Conservation (phyloP, 2,329 filamentous ascomycete genomes). For the Sporothrix brunneoviolacea region DNA sequence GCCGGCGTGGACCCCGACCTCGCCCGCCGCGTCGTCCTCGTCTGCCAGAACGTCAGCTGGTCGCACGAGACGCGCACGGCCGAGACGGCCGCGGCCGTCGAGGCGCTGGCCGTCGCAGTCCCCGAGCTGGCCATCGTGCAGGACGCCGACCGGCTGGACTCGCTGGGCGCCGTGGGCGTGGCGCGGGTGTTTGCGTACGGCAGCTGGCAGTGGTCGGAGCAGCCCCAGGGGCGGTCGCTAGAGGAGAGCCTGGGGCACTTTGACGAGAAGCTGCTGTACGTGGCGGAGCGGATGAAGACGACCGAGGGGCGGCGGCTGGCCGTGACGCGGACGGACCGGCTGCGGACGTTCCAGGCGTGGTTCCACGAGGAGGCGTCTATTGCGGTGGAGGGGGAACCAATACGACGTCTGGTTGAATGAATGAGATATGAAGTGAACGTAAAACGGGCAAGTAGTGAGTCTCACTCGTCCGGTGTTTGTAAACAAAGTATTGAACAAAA, state of each 20-base stretch:
- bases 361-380: constrained; percentile 44
- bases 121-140: constrained; percentile 82
- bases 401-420: too few species aligned
- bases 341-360: constrained; percentile 50
- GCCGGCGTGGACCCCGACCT: constrained; percentile 61
- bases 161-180: constrained; percentile 80
- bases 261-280: constrained; percentile 62
- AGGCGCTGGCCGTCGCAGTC: constrained; percentile 53
- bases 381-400: too few species aligned
- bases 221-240: constrained; percentile 40
- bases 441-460: too few species aligned
- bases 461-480: too few species aligned
- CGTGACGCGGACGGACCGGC: constrained; percentile 43
- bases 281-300: constrained; percentile 62
- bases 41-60: constrained; percentile 73
- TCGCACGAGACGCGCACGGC: constrained; percentile 64
- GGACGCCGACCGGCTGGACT: constrained; percentile 88
- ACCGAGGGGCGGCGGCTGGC: constrained; percentile 47
- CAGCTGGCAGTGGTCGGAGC: constrained; percentile 47
- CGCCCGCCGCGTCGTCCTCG: constrained; percentile 11
- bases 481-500: too few species aligned
- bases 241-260: constrained; percentile 67
- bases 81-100: constrained; percentile 54
- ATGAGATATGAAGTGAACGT: too few species aligned
- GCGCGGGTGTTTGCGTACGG: constrained; percentile 72